A percentile compares a stretch with the other conserved stretches of the same genome.
Evolutionary conservation across 805 yeast species (phyloP).

Genomic region (Ogataea zsoltii): DNA sequence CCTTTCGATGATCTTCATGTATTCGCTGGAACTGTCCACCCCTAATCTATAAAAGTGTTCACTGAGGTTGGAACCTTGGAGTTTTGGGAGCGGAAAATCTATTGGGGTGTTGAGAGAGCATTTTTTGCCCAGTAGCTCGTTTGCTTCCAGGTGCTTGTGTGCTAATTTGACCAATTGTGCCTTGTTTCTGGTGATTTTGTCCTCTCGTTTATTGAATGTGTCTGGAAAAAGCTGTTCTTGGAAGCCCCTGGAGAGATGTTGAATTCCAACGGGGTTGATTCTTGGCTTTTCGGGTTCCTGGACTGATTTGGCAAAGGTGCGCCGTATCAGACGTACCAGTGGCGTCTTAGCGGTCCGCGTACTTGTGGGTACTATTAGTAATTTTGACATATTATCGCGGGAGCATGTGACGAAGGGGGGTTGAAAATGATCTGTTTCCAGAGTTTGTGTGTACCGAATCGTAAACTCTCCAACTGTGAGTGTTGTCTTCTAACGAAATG

Average conservation of each 20-base stretch:
- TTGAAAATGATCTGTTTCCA: too few species aligned
- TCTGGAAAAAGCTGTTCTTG: slow-evolving; percentile 63
- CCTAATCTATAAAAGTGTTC: slow-evolving; percentile 86
- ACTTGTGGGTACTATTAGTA: background rate
- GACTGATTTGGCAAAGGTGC: background rate
- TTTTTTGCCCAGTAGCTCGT: slow-evolving; percentile 73
- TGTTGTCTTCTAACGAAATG: too few species aligned
- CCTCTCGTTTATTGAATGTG: slow-evolving; percentile 20
- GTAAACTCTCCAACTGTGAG: too few species aligned
- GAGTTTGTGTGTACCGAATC: too few species aligned
- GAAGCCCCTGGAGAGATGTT: slow-evolving; percentile 61
- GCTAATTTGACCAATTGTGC: slow-evolving; percentile 52
- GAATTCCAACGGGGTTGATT: slow-evolving; percentile 78
- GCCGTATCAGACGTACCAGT: background rate
- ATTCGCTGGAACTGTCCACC: slow-evolving; percentile 55
- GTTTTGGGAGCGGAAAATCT: slow-evolving; percentile 57
- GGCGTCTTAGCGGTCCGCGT: background rate
- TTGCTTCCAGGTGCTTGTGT: slow-evolving; percentile 54
- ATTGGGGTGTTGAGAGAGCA: slow-evolving; percentile 66
- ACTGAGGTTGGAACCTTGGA: slow-evolving; percentile 74
- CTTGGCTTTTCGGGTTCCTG: slow-evolving; percentile 43
- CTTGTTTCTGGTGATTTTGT: slow-evolving; percentile 28
- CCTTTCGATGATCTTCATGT: slow-evolving; percentile 48
- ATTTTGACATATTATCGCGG: background rate
- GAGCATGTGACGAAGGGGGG: background rate